phyloP scores from a whole-genome alignment of 2,329 filamentous ascomycete genomes.

The Colletotrichum navitas region DNA sequence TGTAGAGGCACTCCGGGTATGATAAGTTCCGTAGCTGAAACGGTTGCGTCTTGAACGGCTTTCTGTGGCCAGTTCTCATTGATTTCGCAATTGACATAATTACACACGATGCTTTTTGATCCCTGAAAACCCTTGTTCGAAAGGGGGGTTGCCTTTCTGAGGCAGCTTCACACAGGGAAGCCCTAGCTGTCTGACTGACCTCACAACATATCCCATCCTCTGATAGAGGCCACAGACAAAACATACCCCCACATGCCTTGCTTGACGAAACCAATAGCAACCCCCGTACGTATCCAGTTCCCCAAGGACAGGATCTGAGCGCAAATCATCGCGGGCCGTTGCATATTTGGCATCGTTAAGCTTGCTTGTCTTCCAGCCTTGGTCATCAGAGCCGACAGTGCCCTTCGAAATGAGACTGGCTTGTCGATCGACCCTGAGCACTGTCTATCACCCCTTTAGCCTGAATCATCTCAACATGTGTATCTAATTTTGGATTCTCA shows the following conservation, averaged over 20 bases:
- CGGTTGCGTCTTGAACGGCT: conserved; percentile 9
- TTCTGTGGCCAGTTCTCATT: conserved; percentile 1
- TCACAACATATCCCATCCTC: neutral
- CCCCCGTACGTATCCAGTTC: neutral
- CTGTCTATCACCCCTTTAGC: neutral
- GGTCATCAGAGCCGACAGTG: conserved; percentile 3
- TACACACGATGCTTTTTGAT: neutral
- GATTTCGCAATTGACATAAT: neutral
- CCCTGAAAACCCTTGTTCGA: neutral
- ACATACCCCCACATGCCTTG: conserved; percentile 14
- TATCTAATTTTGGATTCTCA: conserved; percentile 30
- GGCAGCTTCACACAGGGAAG: neutral
- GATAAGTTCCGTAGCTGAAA: conserved; percentile 30
- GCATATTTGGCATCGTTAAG: conserved; percentile 32
- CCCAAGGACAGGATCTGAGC: conserved; percentile 13
- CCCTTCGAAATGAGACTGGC: neutral
- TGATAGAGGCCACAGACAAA: neutral
- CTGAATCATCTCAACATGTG: conserved; percentile 36
- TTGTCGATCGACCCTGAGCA: conserved; percentile 19
- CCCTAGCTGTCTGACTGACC: neutral
- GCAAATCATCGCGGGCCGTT: conserved; percentile 24
- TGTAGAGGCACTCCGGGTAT: conserved; percentile 10
- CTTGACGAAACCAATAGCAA: conserved; percentile 13
- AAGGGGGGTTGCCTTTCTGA: neutral
- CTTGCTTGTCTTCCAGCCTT: conserved; percentile 25